Evolutionary conservation across 495 filamentous ascomycete species (phyloP).

Genomic region (Penicillium canescens): DNA sequence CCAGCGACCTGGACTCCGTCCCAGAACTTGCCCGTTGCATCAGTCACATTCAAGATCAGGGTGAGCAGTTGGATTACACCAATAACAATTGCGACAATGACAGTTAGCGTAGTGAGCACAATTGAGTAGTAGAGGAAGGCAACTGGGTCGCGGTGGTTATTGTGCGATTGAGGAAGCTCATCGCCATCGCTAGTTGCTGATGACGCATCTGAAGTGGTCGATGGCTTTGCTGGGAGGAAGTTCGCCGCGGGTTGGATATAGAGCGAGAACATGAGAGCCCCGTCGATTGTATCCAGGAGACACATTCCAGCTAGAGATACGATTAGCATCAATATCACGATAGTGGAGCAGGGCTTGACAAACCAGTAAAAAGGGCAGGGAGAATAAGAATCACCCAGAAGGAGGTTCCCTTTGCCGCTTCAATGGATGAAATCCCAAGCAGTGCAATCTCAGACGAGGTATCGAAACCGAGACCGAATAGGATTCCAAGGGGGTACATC

Average conservation of each 20-base stretch:
- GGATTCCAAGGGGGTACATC: constrained; percentile 86
- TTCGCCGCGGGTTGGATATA: constrained; percentile 67
- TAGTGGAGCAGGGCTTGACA: constrained; percentile 3
- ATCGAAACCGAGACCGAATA: constrained; percentile 96
- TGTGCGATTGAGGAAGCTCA: constrained; percentile 23
- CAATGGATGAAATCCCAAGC: constrained; percentile 83
- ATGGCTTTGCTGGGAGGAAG: constrained; percentile 40
- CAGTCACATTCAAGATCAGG: constrained; percentile 70
- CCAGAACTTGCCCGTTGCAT: constrained; percentile 79
- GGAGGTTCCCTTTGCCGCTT: constrained; percentile 79
- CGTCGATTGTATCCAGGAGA: constrained; percentile 84
- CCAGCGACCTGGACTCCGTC: constrained; percentile 74
- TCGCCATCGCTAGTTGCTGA: constrained; percentile 18
- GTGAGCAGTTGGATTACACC: constrained; percentile 82
- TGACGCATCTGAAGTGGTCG: constrained; percentile 10
- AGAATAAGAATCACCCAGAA: constrained; percentile 97
- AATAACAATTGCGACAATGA: constrained; percentile 84
- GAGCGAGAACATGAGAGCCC: constrained; percentile 91
- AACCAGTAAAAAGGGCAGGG: constrained; percentile 85
- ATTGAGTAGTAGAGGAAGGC: constrained; percentile 95
- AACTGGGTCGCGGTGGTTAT: constrained; percentile 65
- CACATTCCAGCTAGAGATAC: constrained; percentile 74
- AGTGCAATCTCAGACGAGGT: constrained; percentile 93
- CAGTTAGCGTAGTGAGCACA: constrained; percentile 80
- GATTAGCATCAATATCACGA: background rate